Conservation (phyloP, 306 rosid species). For the Hippophae tibetana region DNA sequence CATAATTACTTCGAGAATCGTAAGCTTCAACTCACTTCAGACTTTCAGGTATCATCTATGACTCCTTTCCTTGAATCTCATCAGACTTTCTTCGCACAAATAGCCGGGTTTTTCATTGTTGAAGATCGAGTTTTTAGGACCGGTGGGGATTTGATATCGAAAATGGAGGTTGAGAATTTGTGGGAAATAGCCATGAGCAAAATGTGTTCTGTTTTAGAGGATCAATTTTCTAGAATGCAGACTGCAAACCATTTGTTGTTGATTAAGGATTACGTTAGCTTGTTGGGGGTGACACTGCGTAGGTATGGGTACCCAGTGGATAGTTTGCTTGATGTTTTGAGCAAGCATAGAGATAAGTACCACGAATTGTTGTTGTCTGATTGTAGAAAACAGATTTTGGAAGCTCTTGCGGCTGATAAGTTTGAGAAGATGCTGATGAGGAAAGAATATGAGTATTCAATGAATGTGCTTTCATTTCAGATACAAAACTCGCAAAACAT, state of each 20-base stretch:
- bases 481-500: conserved; percentile 69
- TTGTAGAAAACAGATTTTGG: conserved; percentile 84
- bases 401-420: conserved; percentile 77
- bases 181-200: conserved; percentile 98
- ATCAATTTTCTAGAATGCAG: conserved; percentile 97
- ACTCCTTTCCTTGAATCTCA: conserved; percentile 97
- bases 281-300: conserved; percentile 79
- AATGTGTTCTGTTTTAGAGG: conserved; percentile 98
- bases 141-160: conserved; percentile 82
- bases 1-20: conserved; percentile 84
- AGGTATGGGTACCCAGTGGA: conserved; percentile 91
- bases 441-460: conserved; percentile 92
- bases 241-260: conserved; percentile 90
- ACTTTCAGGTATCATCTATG: conserved; percentile 98
- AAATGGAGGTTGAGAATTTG: conserved; percentile 88
- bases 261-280: conserved; percentile 92
- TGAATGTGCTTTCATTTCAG: conserved; percentile 98
- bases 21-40: conserved; percentile 91
- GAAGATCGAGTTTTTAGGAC: conserved; percentile 90
- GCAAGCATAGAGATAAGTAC: conserved; percentile 96
- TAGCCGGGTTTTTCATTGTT: conserved; percentile 90
- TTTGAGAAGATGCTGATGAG: conserved; percentile 97
- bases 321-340: conserved; percentile 86
- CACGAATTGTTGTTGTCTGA: conserved; percentile 87
- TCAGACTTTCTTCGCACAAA: conserved; percentile 93